phyloP scores from a whole-genome alignment of 805 yeast genomes.

The Alloascoidea hylecoeti region DNA sequence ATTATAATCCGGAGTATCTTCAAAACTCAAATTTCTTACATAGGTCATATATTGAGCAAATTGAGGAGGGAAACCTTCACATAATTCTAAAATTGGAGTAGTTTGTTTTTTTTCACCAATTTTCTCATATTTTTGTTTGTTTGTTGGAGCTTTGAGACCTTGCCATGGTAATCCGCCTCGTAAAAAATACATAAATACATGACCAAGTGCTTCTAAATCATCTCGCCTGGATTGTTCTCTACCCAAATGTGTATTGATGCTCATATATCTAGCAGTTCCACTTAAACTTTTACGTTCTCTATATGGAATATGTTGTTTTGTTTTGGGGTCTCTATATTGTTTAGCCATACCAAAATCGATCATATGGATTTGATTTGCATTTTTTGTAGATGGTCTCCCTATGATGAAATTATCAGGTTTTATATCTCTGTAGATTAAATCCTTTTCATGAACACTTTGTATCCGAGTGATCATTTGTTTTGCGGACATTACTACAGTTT shows the following conservation, averaged over 20 bases:
- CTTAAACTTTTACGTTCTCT: slow-evolving; percentile 74
- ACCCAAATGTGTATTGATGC: slow-evolving; percentile 80
- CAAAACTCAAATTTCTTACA: slow-evolving; percentile 63
- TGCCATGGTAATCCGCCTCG: slow-evolving; percentile 85
- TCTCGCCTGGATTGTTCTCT: slow-evolving; percentile 80
- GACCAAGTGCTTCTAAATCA: slow-evolving; percentile 77
- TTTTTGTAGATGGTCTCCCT: slow-evolving; percentile 58
- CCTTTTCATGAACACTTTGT: slow-evolving; percentile 57
- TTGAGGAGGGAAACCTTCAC: slow-evolving; percentile 63
- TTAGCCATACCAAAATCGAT: slow-evolving; percentile 89
- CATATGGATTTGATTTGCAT: slow-evolving; percentile 57
- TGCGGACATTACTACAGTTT: slow-evolving; percentile 69
- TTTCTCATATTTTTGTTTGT: slow-evolving; percentile 76
- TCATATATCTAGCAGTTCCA: slow-evolving; percentile 85
- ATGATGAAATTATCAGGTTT: slow-evolving; percentile 78
- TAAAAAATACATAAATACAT: slow-evolving; percentile 70
- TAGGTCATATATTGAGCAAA: slow-evolving; percentile 68
- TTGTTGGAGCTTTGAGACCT: slow-evolving; percentile 78
- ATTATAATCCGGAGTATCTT: slow-evolving; percentile 71
- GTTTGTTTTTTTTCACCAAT: slow-evolving; percentile 75
- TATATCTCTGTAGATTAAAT: slow-evolving; percentile 70
- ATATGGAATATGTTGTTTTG: slow-evolving; percentile 73
- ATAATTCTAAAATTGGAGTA: slow-evolving; percentile 57
- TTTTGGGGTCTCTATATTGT: slow-evolving; percentile 73
- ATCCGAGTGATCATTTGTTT: slow-evolving; percentile 68